Base-by-base conservation (phyloP, 148 eudicot species). In the Spergularia bocconei region DNA sequence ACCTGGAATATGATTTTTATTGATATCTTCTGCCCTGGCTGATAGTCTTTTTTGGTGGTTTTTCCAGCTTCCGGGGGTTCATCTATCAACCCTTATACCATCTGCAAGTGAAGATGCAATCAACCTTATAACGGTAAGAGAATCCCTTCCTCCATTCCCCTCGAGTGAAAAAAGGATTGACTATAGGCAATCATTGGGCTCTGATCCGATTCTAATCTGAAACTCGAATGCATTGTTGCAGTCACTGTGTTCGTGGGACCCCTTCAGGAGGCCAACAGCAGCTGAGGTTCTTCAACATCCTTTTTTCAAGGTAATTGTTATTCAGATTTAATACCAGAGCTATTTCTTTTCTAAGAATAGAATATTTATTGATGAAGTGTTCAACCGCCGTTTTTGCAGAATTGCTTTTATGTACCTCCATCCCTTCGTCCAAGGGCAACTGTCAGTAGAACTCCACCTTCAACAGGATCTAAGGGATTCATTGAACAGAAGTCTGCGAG, bases 201-300 rank as follows among this genome's bases (percentile, higher is more conserved):
- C 20, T 50, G 21, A 4, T 55, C 48, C 17, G 16, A 21, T 15
- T 60, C n/a, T 3, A 60, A 17, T 58, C 77, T 66, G 36, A 65
- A 44, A 11, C 25, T 64, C 6, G 63, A 13, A 16, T 17, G 58
- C 33, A 50, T 55, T 41, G 25, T 54, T 79, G 12, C 67, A 92
- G 96, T 85, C 86, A 9, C 98, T 94, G 47, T 94, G 97, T 83
- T 89, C 96, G 1, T 80, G 83, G 82, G 82, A 94, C 77, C 97
- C 98, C 56, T 79, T 83, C 71, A 90, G 87, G 86, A 87, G 98
- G 86, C 97, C 93, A 70, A 90, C 97, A 56, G 96, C 98, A 36
- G 70, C 79, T 39, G 92, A 95, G 86, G 96, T 75, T 61, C 96
- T 95, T 72, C 96, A 87, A 75, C 97, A 95, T 83, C 93, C 96